These are phyloP conservation scores for Talaromyces marneffei DNA, from an alignment of 2,329 filamentous ascomycete genomes.

Conservation along the genomic window DNA sequence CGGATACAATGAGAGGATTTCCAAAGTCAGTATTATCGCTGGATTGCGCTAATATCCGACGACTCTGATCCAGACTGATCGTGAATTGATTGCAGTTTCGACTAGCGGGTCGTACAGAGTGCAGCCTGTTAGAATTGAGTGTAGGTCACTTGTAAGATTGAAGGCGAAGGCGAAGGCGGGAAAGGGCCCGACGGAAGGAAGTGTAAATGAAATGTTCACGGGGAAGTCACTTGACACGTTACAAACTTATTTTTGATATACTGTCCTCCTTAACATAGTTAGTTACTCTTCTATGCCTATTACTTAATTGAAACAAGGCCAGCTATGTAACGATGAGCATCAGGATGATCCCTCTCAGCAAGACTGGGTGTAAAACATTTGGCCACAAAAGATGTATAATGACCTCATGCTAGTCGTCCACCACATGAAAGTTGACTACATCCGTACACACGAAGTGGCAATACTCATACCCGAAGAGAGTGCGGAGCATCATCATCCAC, in stretches of 20 bases:
- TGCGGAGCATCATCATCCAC: background rate
- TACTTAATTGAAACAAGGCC: background rate
- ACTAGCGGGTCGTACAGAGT: background rate
- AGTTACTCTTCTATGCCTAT: background rate
- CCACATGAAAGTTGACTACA: background rate
- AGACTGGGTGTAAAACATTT: background rate
- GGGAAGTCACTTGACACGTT: constrained; percentile 1
- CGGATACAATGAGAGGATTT: constrained; percentile 2
- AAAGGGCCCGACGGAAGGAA: background rate
- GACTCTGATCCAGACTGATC: constrained; percentile 2
- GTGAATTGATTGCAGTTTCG: background rate
- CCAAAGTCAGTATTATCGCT: background rate
- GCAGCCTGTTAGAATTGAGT: background rate
- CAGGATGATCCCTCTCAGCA: background rate
- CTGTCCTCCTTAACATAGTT: too few relatives aligned
- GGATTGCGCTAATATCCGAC: background rate
- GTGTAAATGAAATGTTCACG: background rate
- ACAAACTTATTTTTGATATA: background rate
- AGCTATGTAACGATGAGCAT: background rate
- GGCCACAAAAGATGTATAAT: constrained; percentile 3
- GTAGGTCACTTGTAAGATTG: background rate
- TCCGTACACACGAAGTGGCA: background rate
- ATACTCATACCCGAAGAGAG: constrained; percentile 1
- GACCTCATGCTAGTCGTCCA: background rate
- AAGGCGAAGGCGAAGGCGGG: background rate